Base-by-base conservation (phyloP, 1,284 basidiomycete species). In the Rugiboletus extremiorientalis region DNA sequence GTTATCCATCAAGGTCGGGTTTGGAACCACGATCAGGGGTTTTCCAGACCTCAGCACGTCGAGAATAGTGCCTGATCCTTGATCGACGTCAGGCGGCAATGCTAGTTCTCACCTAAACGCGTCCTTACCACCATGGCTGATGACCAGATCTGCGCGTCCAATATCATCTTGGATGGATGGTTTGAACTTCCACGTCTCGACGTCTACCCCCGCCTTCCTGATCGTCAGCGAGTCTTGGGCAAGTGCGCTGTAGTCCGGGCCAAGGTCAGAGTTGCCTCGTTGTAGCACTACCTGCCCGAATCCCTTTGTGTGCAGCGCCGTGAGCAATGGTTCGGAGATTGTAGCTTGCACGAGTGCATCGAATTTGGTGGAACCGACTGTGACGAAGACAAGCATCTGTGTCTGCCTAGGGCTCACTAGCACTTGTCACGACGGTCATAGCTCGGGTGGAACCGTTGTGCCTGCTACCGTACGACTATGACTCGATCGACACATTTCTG, bases 41-140 rank as follows among this genome's bases (percentile, higher is more conserved):
- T 89, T 92, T 33, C 79, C 76, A 50, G 84, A 78, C 28, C 95
- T 82, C 43, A 98, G 77, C 15, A 90, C 92, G 48, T 96, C 92
- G 38, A 98, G 80, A 65, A 98, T 96, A 3, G 96, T 97, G 11
- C 96, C 96, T 15, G 96, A 92, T 50, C 96, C 96, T 97, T 68
- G 54, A 30, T 44, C 36, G 43, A 54, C 36, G 54, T 64, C 42
- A 59, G 52, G 8, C 38, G 18, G 27, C 33, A 64, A 34, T 37
- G 34, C 37, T 5, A 36, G 45, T 40, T 47, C 15, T 34, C 23
- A 18, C 4, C 15, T 41, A 10, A 52, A 28, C 30, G 28, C 9
- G 20, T 30, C 41, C 84, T 63, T 70, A 95, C 95, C 95, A 67
- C 94, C 96, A 81, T 98, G 96, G 67, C 92, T 92, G 40, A 98